phyloP scores from a whole-genome alignment of 1,284 basidiomycete species.

The Ganoderma lingzhi region DNA sequence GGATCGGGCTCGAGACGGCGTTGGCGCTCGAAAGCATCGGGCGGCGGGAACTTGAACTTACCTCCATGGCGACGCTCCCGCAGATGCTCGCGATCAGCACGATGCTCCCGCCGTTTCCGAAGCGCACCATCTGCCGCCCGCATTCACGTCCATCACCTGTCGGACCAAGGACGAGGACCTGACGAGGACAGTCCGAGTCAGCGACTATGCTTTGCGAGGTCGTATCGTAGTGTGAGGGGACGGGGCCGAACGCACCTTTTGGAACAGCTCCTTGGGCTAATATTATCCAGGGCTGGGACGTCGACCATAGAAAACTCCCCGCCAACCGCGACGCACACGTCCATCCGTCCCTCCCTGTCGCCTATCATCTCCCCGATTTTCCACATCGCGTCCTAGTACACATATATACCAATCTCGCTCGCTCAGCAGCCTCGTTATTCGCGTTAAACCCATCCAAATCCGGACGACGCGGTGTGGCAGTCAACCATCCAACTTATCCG shows the following conservation, averaged over 20 bases:
- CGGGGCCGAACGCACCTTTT: conserved; percentile 54
- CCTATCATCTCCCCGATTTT: conserved; percentile 61
- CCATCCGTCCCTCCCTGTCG: conserved; percentile 69
- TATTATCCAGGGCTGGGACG: conserved; percentile 49
- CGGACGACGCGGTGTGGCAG: neutral
- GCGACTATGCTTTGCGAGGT: neutral
- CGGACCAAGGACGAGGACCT: too few relatives aligned
- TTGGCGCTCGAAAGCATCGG: too few relatives aligned
- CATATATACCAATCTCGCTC: too few relatives aligned
- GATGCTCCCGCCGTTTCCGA: conserved; percentile 78
- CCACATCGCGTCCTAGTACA: conserved; percentile 58
- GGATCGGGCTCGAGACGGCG: conserved; percentile 85
- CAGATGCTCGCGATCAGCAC: conserved; percentile 88
- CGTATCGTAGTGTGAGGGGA: too few relatives aligned
- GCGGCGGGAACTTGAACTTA: too few relatives aligned
- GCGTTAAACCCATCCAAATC: too few relatives aligned
- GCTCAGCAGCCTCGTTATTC: too few relatives aligned
- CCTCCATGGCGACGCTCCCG: conserved; percentile 76
- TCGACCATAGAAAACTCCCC: conserved; percentile 60
- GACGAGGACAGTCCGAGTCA: neutral
- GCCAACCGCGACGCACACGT: conserved; percentile 80
- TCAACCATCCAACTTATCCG: too few relatives aligned
- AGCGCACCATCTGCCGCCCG: conserved; percentile 79
- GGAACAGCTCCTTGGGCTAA: conserved; percentile 71
- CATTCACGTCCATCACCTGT: conserved; percentile 79